phyloP scores from a whole-genome alignment of 2,329 filamentous ascomycete genomes.

The Talaromyces piceae region DNA sequence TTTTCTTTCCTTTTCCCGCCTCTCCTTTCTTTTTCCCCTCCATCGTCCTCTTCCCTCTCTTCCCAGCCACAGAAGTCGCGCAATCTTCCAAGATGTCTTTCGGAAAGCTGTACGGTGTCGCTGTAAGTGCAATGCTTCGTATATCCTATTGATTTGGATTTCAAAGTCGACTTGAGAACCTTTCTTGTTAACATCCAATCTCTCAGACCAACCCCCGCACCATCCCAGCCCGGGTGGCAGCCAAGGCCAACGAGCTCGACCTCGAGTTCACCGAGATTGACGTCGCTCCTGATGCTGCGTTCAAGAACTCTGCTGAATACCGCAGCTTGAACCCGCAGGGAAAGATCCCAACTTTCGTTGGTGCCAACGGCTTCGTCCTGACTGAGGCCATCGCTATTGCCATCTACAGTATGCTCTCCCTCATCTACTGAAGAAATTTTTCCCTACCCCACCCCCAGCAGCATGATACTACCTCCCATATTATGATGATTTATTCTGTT shows the following conservation, averaged over 20 bases:
- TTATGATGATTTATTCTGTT: constrained; percentile 70
- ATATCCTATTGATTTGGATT: not conserved
- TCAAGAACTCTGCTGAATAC: constrained; percentile 66
- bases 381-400: constrained; percentile 90
- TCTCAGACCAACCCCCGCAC: constrained; percentile 79
- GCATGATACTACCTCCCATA: constrained; percentile 23
- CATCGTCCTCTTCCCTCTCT: constrained; percentile 15
- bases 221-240: constrained; percentile 80
- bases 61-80: constrained; percentile 13
- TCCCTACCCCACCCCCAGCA: constrained; percentile 7
- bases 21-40: constrained; percentile 9
- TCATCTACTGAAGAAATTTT: constrained; percentile 16
- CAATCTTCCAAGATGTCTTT: constrained; percentile 68
- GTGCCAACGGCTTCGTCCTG: constrained; percentile 82
- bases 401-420: constrained; percentile 77
- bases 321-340: constrained; percentile 76
- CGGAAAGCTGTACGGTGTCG: constrained; percentile 90
- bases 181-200: constrained; percentile 15
- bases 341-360: constrained; percentile 89
- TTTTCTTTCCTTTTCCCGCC: constrained; percentile 16
- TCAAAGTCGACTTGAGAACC: not conserved
- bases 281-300: constrained; percentile 45
- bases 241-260: constrained; percentile 95
- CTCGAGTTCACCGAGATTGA: constrained; percentile 69
- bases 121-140: constrained; percentile 49